Evolutionary conservation across 2,329 filamentous ascomycete genomes (phyloP), one percentile per base, ranked within the genome.

Genomic region (Beauveria rudraprayagi): DNA sequence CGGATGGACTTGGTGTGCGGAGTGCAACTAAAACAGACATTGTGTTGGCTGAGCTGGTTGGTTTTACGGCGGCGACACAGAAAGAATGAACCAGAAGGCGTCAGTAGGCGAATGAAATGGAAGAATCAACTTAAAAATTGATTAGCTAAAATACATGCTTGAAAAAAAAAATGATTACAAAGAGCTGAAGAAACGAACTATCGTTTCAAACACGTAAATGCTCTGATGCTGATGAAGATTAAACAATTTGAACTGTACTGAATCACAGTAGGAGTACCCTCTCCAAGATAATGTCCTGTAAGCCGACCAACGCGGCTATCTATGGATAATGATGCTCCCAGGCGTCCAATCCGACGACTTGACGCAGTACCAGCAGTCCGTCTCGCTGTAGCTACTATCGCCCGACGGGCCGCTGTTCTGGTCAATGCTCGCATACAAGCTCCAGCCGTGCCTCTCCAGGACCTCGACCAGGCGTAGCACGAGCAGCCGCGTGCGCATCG

Each of bases 301-400:
- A 24, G 19, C 5, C 11, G 41, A 10, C 52, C 24, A 26, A 17
- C 22, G 9, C 34, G 14, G 14, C 58, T 60, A 61, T 19, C 58
- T 34, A 40, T 61, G 60, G 22, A 61, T 9, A 53, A 61, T 53
- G 14, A 61, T 46, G 37, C 60, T 61, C 1, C 60, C 60, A 3
- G 60, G 60, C 16, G 48, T 53, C 60, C 60, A 61, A 19, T 61
- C 54, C 37, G 53, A 50, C 10, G 54, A 61, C 40, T 57, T 56
- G 44, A 61, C 53, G 8, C 60, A 61, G 30, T 61, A 61, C 60
- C 60, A 61, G 19, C 41, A 40, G 22, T 61, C 60, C 53, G 60
- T 61, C 47, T 61, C 60, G 14, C 60, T 57, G 11, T 51, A 57
- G 26, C n/a, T 26, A 1, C 51, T 26, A 11, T 61, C 54, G 3